phyloP scores from a whole-genome alignment of 1,284 basidiomycete genomes.

The Dichomitus squalens region DNA sequence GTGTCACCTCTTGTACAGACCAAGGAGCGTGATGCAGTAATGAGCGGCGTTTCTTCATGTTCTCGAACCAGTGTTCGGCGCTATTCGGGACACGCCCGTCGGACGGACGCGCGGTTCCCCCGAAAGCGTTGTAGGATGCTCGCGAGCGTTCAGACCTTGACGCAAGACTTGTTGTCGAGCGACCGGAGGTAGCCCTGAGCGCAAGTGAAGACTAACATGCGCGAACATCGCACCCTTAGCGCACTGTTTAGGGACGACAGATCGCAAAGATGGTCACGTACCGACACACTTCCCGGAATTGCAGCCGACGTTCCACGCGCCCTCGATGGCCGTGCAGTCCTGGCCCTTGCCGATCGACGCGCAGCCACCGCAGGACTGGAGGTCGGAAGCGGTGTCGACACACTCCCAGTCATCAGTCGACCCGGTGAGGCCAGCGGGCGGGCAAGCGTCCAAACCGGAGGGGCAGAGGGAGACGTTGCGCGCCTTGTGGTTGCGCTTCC shows the following conservation, averaged over 20 bases:
- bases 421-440: conserved; percentile 45
- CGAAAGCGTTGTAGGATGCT: conserved; percentile 4
- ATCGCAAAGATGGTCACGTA: conserved; percentile 35
- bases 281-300: conserved; percentile 57
- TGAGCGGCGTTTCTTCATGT: conserved; percentile 19
- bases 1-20: conserved; percentile 3
- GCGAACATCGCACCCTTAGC: conserved; percentile 2
- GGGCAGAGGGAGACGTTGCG: conserved; percentile 55
- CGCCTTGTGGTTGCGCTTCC: conserved; percentile 42
- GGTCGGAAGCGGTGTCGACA: conserved; percentile 54
- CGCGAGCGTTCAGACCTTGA: conserved; percentile 40
- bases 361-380: conserved; percentile 78
- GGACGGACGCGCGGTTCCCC: not conserved
- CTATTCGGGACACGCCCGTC: not conserved
- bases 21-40: conserved; percentile 16
- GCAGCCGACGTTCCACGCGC: conserved; percentile 72
- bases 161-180: conserved; percentile 54
- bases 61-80: conserved; percentile 5
- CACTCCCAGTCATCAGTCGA: conserved; percentile 60
- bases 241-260: conserved; percentile 1
- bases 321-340: conserved; percentile 70
- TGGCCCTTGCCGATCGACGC: conserved; percentile 59
- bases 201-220: conserved; percentile 58
- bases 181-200: conserved; percentile 52
- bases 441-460: conserved; percentile 59